Evolutionary conservation across 73 alveolate species (phyloP).

Genomic region (Vitrella brassicaformis): DNA sequence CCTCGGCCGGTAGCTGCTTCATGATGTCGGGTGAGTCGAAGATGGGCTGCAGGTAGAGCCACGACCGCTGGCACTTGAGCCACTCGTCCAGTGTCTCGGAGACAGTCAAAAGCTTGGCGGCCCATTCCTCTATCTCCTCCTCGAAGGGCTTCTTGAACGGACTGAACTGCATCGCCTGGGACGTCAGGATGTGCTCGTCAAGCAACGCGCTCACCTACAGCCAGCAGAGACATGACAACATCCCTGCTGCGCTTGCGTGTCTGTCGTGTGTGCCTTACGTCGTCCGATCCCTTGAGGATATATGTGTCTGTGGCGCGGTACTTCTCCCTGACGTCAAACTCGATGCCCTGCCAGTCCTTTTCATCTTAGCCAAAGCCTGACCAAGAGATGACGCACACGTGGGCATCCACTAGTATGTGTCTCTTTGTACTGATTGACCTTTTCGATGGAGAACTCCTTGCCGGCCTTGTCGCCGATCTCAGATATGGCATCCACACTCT

Average conservation of each 20-base stretch:
- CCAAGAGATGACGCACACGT: background rate
- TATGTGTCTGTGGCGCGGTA: slow-evolving; percentile 43
- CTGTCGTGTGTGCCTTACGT: no score
- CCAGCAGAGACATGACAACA: no score
- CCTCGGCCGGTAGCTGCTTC: slow-evolving; percentile 93
- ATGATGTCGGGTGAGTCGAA: slow-evolving; percentile 93
- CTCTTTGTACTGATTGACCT: slow-evolving; percentile 41
- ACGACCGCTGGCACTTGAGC: slow-evolving; percentile 87
- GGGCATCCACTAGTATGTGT: background rate
- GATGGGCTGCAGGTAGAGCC: slow-evolving; percentile 97
- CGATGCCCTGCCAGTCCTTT: slow-evolving; percentile 42
- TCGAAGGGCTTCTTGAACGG: slow-evolving; percentile 93
- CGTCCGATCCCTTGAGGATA: slow-evolving; percentile 62
- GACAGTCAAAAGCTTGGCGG: slow-evolving; percentile 35
- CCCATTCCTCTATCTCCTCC: slow-evolving; percentile 72
- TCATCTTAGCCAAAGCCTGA: slow-evolving; percentile 42
- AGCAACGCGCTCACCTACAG: slow-evolving; percentile 44
- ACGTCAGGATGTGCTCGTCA: slow-evolving; percentile 51
- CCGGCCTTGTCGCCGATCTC: slow-evolving; percentile 89
- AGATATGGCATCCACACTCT: slow-evolving; percentile 60
- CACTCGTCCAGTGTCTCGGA: slow-evolving; percentile 95
- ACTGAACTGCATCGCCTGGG: slow-evolving; percentile 84
- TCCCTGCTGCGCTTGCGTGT: no score
- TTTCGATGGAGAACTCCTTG: slow-evolving; percentile 78
- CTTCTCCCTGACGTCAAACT: slow-evolving; percentile 23